phyloP scores from a whole-genome alignment of 2,329 filamentous ascomycete species.

The Triangularia setosa region DNA sequence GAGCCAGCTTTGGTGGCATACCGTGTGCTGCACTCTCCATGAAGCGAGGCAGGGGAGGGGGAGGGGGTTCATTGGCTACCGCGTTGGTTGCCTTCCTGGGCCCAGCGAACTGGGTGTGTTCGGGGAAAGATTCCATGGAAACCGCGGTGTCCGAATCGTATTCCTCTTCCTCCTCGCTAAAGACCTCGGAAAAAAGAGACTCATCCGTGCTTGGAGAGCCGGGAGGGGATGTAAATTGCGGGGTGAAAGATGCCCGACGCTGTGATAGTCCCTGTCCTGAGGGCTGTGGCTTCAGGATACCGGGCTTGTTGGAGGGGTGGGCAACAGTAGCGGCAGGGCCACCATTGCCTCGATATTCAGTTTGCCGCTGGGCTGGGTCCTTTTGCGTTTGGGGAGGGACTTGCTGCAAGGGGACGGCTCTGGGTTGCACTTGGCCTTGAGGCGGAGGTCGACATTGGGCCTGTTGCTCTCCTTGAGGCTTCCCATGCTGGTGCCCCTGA shows the following conservation, averaged over 20 bases:
- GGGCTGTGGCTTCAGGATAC: not conserved
- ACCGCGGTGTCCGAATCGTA: slow-evolving; percentile 3
- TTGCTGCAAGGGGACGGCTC: not conserved
- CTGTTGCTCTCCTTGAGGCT: not conserved
- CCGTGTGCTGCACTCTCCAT: slow-evolving; percentile 1
- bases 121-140: not conserved
- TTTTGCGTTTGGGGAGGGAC: not conserved
- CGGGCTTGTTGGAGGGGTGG: not conserved
- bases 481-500: not conserved
- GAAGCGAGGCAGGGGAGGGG: not conserved
- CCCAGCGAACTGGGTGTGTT: not conserved
- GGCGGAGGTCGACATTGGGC: not conserved
- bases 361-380: slow-evolving; percentile 13
- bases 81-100: not conserved
- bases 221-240: not conserved
- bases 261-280: not conserved
- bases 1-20: not conserved
- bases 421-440: not conserved
- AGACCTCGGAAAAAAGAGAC: slow-evolving; percentile 9
- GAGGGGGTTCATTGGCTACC: not conserved
- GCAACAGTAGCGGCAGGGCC: not conserved
- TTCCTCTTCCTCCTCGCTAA: slow-evolving; percentile 7
- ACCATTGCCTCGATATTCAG: slow-evolving; percentile 1
- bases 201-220: slow-evolving; percentile 12
- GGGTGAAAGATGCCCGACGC: not conserved